Evolutionary conservation across 106 monocot species (phyloP).

Genomic region (Xerophyta viscosa): DNA sequence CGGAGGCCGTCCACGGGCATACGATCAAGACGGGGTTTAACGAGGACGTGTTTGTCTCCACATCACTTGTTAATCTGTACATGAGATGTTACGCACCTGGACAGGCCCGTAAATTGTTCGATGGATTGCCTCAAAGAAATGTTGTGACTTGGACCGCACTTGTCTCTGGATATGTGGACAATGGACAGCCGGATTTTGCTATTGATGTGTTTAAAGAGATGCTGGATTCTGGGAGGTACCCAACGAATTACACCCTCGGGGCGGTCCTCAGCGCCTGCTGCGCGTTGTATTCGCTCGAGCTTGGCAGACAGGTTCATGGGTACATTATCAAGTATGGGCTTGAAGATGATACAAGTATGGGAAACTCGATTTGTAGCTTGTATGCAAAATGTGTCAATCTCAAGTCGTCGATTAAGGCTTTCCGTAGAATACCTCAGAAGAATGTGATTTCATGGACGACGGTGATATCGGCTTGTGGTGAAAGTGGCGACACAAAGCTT

Average conservation of each 20-base stretch:
- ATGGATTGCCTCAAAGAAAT: slow-evolving; percentile 33
- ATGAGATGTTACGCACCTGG: slow-evolving; percentile 49
- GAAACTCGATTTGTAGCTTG: slow-evolving; percentile 66
- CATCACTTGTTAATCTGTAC: slow-evolving; percentile 53
- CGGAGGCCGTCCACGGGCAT: slow-evolving; percentile 53
- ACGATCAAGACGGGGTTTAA: slow-evolving; percentile 52
- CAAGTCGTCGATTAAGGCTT: slow-evolving; percentile 46
- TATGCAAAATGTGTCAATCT: slow-evolving; percentile 71
- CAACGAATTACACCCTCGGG: slow-evolving; percentile 73
- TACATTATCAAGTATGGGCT: slow-evolving; percentile 58
- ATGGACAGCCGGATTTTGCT: slow-evolving; percentile 37
- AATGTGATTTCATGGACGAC: slow-evolving; percentile 94
- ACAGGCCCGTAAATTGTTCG: slow-evolving; percentile 55
- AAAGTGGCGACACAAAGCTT: slow-evolving; percentile 44
- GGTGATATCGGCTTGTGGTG: slow-evolving; percentile 63
- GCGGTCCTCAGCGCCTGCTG: slow-evolving; percentile 51
- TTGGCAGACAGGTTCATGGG: slow-evolving; percentile 76
- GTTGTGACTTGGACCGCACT: slow-evolving; percentile 66
- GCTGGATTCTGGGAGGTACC: slow-evolving; percentile 36
- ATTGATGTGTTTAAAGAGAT: slow-evolving; percentile 43
- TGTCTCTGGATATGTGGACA: slow-evolving; percentile 71
- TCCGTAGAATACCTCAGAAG: slow-evolving; percentile 43
- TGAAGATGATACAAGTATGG: slow-evolving; percentile 45
- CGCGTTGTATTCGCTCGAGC: slow-evolving; percentile 19
- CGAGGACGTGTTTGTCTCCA: slow-evolving; percentile 52